Evolutionary conservation across 2,329 filamentous ascomycete genomes (phyloP).

Genomic region (Ophiostoma himal-ulmi): DNA sequence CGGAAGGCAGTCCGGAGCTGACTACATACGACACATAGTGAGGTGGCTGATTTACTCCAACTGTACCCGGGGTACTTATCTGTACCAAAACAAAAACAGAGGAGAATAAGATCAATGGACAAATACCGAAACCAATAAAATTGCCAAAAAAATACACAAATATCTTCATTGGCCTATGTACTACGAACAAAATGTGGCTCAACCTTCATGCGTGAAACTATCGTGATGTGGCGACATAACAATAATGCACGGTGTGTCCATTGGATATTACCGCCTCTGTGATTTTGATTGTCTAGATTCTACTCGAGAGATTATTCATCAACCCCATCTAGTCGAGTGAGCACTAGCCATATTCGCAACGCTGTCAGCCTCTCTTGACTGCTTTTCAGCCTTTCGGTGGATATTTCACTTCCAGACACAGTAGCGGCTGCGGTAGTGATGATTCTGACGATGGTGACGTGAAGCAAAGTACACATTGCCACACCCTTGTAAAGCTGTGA

Average conservation of each 20-base stretch:
- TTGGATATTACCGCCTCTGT: neutral
- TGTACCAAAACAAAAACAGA: neutral
- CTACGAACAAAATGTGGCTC: neutral
- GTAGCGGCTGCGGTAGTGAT: slow-evolving; percentile 4
- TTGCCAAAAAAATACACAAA: neutral
- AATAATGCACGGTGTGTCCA: neutral
- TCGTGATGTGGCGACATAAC: neutral
- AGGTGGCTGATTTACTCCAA: neutral
- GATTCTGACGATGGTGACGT: neutral
- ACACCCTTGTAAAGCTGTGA: neutral
- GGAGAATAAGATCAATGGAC: neutral
- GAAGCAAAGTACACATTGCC: neutral
- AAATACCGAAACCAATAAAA: neutral
- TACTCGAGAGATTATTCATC: slow-evolving; percentile 15
- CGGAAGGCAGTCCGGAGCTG: neutral
- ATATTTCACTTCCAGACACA: neutral
- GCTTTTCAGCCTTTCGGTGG: slow-evolving; percentile 6
- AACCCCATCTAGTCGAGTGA: slow-evolving; percentile 28
- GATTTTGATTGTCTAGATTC: neutral
- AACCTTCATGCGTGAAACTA: neutral
- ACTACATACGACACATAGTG: neutral
- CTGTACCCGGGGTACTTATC: too few species aligned
- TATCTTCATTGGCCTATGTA: neutral
- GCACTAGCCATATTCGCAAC: slow-evolving; percentile 36
- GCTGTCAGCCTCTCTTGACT: slow-evolving; percentile 28